Evolutionary conservation across 1,284 basidiomycete species (phyloP), one percentile per base, ranked within the genome.

Genomic region (Apiotrichum gamsii): DNA sequence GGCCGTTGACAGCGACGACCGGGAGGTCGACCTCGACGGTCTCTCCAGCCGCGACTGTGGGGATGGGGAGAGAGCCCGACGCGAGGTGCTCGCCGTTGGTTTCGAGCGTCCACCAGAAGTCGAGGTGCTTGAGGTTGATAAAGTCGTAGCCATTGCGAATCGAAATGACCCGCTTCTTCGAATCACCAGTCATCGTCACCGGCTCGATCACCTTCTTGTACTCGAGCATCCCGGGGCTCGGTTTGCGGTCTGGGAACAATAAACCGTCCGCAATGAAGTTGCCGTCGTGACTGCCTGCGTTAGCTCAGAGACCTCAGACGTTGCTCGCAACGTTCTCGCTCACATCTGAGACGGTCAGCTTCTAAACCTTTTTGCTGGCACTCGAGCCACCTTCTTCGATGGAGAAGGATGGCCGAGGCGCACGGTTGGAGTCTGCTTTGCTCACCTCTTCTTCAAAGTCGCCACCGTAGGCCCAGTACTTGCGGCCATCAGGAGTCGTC

Each of bases 391-490:
- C n/a, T n/a, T n/a, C n/a, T n/a, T n/a, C n/a, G n/a, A n/a, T n/a
- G n/a, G n/a, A n/a, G n/a, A n/a, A n/a, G n/a, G n/a, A n/a, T n/a
- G n/a, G n/a, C n/a, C n/a, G n/a, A n/a, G n/a, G n/a, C n/a, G n/a
- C n/a, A n/a, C n/a, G n/a, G 24, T n/a, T n/a, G n/a, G n/a, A n/a
- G n/a, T n/a, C n/a, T n/a, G n/a, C n/a, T n/a, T n/a, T n/a, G 25
- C 47, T 61, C 59, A 16, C 57, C 44, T 51, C 51, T 44, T 60
- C 58, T n/a, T 54, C 58, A 52, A 60, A 60, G 40, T 60, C 58
- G 11, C 58, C 58, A 14, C 58, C 58, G 39, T 58, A 58, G 29
- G 45, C 53, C 21, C 21, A 60, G 49, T 47, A 56, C 28, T 16
- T n/a, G 18, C 21, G 24, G 14, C 54, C 54, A 24, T 52, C 45